Percentiles rank a stretch among this genome's conserved stretches.
Evolutionary conservation across 2,329 filamentous ascomycete genomes (phyloP).

Genomic region (Fusarium proliferatum): DNA sequence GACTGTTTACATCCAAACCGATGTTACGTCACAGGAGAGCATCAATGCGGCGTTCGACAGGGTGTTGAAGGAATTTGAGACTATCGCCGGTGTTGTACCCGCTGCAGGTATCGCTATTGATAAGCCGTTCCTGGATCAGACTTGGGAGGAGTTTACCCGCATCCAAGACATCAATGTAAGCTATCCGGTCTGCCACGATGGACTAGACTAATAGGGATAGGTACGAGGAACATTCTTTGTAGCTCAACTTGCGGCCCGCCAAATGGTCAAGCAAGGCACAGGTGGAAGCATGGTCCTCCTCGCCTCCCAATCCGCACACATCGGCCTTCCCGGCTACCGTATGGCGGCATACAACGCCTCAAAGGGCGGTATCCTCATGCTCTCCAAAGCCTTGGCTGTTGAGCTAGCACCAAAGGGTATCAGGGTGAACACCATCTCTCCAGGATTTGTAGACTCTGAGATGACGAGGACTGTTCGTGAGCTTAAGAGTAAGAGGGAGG

Average conservation of each 20-base stretch:
- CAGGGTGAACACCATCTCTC: slow-evolving; percentile 53
- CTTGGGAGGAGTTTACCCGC: slow-evolving; percentile 54
- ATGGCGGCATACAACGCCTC: slow-evolving; percentile 57
- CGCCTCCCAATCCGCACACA: slow-evolving; percentile 42
- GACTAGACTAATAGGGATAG: slow-evolving; percentile 30
- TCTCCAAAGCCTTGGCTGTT: slow-evolving; percentile 53
- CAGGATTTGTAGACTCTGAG: slow-evolving; percentile 52
- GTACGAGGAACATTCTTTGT: slow-evolving; percentile 56
- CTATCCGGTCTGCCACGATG: not conserved
- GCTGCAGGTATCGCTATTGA: slow-evolving; percentile 56
- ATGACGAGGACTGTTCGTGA: slow-evolving; percentile 49
- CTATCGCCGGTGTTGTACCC: slow-evolving; percentile 48
- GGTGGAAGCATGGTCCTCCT: slow-evolving; percentile 53
- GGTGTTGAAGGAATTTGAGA: slow-evolving; percentile 39
- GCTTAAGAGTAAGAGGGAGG: slow-evolving; percentile 48
- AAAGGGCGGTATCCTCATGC: slow-evolving; percentile 55
- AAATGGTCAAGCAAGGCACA: slow-evolving; percentile 54
- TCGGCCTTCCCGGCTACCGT: slow-evolving; percentile 36
- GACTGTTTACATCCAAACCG: slow-evolving; percentile 47
- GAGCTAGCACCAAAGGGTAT: slow-evolving; percentile 53
- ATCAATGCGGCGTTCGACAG: slow-evolving; percentile 42
- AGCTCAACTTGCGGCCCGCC: slow-evolving; percentile 52
- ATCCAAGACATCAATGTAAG: slow-evolving; percentile 57
- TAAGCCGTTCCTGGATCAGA: slow-evolving; percentile 58
- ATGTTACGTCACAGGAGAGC: slow-evolving; percentile 48